Evolutionary conservation across 768 basidiomycete genomes (phyloP).

Genomic region (Neoboletus magnificus): DNA sequence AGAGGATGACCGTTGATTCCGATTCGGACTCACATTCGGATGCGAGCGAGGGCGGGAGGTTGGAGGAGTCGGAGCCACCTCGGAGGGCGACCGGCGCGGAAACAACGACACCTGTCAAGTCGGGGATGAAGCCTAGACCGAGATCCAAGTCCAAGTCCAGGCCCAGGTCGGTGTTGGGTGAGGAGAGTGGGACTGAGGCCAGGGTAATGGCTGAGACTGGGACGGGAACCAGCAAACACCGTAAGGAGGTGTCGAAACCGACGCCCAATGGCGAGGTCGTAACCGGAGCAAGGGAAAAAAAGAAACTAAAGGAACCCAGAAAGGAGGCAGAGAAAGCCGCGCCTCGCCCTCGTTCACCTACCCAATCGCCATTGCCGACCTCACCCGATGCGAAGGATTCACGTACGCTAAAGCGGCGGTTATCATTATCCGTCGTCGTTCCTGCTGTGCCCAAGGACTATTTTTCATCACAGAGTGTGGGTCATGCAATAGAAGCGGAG

Average conservation of each 20-base stretch:
- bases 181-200: conserved; percentile 1
- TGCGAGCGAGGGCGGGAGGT: neutral
- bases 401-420: conserved; percentile 16
- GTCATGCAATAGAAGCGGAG: neutral
- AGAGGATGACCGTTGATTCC: neutral
- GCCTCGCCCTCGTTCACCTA: neutral
- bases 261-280: neutral
- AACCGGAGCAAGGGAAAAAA: conserved; percentile 1
- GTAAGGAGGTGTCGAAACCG: neutral
- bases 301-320: neutral
- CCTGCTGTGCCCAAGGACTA: conserved; percentile 27
- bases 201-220: neutral
- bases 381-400: conserved; percentile 1
- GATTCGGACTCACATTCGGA: conserved; percentile 2
- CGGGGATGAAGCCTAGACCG: conserved; percentile 26
- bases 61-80: conserved; percentile 10
- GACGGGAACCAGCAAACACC: neutral
- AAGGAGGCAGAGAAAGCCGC: neutral
- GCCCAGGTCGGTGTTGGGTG: neutral
- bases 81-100: neutral
- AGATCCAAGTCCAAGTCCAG: conserved; percentile 9
- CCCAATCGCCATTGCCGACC: conserved; percentile 7
- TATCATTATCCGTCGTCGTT: conserved; percentile 31
- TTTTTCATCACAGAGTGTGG: conserved; percentile 17
- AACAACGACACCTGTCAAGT: conserved; percentile 22